Evolutionary conservation across 805 yeast species (phyloP).

Genomic region (Danielia oregonensis): DNA sequence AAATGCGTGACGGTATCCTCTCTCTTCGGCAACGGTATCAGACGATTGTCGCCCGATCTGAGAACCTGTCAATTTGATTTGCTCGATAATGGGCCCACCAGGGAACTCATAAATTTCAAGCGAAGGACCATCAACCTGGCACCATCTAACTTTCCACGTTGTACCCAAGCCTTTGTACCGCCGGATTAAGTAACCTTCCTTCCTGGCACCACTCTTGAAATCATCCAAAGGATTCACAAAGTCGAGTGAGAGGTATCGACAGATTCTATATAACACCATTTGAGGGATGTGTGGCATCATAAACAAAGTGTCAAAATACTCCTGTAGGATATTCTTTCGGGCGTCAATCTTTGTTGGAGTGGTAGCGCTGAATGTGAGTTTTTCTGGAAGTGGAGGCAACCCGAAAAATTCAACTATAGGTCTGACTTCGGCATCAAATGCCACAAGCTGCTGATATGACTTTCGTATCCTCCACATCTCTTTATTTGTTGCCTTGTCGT

Average conservation of each 20-base stretch:
- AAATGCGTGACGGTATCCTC: conserved; percentile 59
- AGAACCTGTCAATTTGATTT: conserved; percentile 45
- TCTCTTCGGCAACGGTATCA: conserved; percentile 40
- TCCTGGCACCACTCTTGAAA: conserved; percentile 48
- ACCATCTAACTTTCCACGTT: conserved; percentile 68
- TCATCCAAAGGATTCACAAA: conserved; percentile 58
- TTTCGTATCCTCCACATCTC: conserved; percentile 77
- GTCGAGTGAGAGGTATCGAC: conserved; percentile 66
- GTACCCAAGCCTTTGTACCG: conserved; percentile 61
- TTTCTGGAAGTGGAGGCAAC: conserved; percentile 65
- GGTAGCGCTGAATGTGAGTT: conserved; percentile 49
- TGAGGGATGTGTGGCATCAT: conserved; percentile 56
- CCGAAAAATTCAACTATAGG: conserved; percentile 48
- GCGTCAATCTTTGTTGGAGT: conserved; percentile 64
- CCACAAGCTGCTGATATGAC: conserved; percentile 52
- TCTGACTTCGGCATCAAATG: conserved; percentile 60
- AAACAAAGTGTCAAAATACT: conserved; percentile 56
- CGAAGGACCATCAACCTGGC: conserved; percentile 57
- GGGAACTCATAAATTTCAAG: conserved; percentile 56
- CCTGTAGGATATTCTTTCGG: conserved; percentile 52
- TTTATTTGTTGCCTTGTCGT: conserved; percentile 56
- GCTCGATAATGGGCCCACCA: conserved; percentile 53
- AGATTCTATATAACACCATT: conserved; percentile 47
- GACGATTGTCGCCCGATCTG: conserved; percentile 53
- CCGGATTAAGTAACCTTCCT: conserved; percentile 64